These are phyloP conservation scores for Bodo saltans DNA, from an alignment of 78 protist genomes.

Conservation along the genomic window DNA sequence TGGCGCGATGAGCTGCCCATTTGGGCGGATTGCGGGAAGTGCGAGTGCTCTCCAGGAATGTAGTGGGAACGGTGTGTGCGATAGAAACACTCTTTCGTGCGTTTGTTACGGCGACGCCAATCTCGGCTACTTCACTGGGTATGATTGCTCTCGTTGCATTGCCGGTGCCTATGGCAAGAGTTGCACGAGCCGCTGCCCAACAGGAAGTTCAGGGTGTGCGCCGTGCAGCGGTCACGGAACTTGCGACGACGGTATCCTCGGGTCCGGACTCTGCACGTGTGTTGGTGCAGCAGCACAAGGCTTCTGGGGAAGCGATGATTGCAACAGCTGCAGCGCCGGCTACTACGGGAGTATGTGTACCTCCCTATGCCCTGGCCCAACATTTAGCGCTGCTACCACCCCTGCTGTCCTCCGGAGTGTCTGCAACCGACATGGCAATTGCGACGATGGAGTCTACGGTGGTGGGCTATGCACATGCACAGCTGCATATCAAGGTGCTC, in stretches of 20 bases:
- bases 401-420: background rate
- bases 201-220: background rate
- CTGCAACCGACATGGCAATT: constrained; percentile 11
- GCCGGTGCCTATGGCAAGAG: background rate
- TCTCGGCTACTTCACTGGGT: background rate
- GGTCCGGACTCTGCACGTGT: background rate
- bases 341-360: background rate
- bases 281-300: background rate
- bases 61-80: no score
- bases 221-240: background rate
- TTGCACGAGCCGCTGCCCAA: background rate
- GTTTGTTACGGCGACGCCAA: background rate
- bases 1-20: no score
- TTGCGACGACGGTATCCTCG: background rate
- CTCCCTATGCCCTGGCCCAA: background rate
- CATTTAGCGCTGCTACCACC: background rate
- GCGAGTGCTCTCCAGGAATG: no score
- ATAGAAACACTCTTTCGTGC: no score
- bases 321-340: background rate
- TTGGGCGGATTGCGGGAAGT: no score
- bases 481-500: background rate
- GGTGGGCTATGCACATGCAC: background rate
- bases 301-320: constrained; percentile 2
- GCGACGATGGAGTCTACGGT: background rate
- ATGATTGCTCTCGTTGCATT: background rate